Conservation (phyloP, 768 basidiomycete species). For the Hypholoma fasciculare region DNA sequence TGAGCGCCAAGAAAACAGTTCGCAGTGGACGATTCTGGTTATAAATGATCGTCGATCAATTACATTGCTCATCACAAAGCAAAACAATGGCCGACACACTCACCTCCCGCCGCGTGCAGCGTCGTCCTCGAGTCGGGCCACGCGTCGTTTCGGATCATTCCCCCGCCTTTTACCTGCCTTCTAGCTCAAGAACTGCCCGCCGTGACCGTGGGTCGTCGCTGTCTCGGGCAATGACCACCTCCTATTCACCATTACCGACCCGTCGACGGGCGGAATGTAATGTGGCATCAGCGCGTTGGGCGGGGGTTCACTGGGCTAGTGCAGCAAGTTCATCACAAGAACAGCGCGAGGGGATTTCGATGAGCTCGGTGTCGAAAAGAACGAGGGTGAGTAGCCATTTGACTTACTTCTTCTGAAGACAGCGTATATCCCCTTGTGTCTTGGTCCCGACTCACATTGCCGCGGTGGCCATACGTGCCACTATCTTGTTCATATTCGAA, state of each 20-base stretch:
- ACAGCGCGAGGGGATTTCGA: background rate
- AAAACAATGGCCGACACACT: background rate
- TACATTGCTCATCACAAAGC: background rate
- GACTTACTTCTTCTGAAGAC: constrained; percentile 13
- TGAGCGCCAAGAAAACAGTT: background rate
- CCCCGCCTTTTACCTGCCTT: background rate
- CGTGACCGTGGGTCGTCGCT: constrained; percentile 3
- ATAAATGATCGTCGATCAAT: constrained; percentile 4
- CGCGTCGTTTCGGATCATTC: background rate
- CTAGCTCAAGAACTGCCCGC: constrained; percentile 6
- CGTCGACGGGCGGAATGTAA: background rate
- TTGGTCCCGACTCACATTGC: background rate
- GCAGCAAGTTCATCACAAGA: background rate
- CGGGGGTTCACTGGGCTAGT: background rate
- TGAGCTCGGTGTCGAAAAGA: background rate
- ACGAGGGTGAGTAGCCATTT: background rate
- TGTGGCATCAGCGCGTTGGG: background rate
- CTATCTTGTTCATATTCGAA: constrained; percentile 2
- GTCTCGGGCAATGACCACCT: constrained; percentile 21
- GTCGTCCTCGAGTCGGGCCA: background rate
- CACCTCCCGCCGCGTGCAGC: background rate
- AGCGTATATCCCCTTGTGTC: constrained; percentile 1
- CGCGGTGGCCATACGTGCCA: background rate
- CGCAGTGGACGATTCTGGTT: background rate
- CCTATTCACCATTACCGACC: constrained; percentile 6